Evolutionary conservation across 352 stramenopile species (phyloP).

Genomic region (Plasmopara muralis): DNA sequence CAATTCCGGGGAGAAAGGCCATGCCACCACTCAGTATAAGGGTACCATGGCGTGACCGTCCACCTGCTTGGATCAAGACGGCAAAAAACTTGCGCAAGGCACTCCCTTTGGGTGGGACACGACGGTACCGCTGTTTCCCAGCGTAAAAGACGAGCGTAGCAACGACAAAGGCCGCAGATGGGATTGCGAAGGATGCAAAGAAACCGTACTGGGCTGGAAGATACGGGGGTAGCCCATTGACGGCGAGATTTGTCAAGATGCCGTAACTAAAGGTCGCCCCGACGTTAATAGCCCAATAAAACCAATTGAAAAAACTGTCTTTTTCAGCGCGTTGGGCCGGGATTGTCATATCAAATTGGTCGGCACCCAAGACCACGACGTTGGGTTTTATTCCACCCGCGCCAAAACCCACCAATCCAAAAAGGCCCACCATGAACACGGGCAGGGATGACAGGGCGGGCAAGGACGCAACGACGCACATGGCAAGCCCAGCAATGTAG

Average conservation of each 20-base stretch:
- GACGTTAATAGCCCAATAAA: slow-evolving; percentile 92
- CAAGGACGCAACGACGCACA: slow-evolving; percentile 62
- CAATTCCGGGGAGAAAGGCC: slow-evolving; percentile 63
- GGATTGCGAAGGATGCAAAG: slow-evolving; percentile 85
- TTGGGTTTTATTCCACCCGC: slow-evolving; percentile 74
- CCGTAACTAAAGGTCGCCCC: slow-evolving; percentile 88
- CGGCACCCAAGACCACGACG: slow-evolving; percentile 65
- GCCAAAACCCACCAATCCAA: slow-evolving; percentile 65
- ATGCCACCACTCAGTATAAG: slow-evolving; percentile 70
- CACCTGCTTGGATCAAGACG: slow-evolving; percentile 56
- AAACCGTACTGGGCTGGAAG: slow-evolving; percentile 81
- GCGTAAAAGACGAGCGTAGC: slow-evolving; percentile 76
- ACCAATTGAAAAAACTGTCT: slow-evolving; percentile 91
- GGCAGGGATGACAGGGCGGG: slow-evolving; percentile 49
- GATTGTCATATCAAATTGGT: slow-evolving; percentile 77
- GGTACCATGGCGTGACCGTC: slow-evolving; percentile 45
- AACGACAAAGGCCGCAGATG: slow-evolving; percentile 70
- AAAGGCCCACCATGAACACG: slow-evolving; percentile 79
- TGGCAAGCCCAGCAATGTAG: slow-evolving; percentile 60
- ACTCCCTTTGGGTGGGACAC: slow-evolving; percentile 67
- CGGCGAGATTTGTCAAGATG: slow-evolving; percentile 84
- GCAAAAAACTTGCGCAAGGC: slow-evolving; percentile 65
- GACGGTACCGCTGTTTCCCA: slow-evolving; percentile 55
- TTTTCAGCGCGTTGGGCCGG: slow-evolving; percentile 66
- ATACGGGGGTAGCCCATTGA: slow-evolving; percentile 83